A percentile compares a stretch with the other conserved stretches of the same genome.
phyloP scores from a whole-genome alignment of 768 basidiomycete genomes.

The Lenzites betulinus region DNA sequence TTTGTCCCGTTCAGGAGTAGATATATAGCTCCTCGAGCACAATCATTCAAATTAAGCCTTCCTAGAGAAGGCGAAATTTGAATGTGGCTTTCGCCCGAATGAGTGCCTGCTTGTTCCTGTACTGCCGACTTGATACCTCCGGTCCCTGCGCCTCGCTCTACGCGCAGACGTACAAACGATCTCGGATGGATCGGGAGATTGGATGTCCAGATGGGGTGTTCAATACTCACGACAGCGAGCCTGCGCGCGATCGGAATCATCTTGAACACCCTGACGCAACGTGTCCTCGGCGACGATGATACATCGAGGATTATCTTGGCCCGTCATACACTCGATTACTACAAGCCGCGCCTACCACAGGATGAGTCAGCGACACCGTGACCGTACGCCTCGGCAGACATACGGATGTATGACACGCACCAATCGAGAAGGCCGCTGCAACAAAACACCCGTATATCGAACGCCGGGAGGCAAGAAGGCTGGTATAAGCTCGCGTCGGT shows the following conservation, averaged over 20 bases:
- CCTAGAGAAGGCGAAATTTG: slow-evolving; percentile 3
- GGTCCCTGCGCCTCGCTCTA: neutral
- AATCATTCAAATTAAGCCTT: slow-evolving; percentile 18
- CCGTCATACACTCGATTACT: no score
- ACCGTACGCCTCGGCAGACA: neutral
- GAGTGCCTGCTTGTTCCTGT: neutral
- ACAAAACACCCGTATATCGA: neutral
- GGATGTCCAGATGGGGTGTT: slow-evolving; percentile 11
- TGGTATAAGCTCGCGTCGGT: neutral
- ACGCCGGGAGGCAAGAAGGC: neutral
- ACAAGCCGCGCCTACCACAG: no score
- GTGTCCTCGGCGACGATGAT: neutral
- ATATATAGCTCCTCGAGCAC: slow-evolving; percentile 7
- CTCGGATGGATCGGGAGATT: slow-evolving; percentile 19
- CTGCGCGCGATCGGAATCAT: slow-evolving; percentile 1
- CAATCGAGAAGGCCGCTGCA: neutral
- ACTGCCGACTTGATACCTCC: slow-evolving; percentile 13
- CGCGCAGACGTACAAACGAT: neutral
- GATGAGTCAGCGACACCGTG: slow-evolving; percentile 5
- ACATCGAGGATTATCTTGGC: no score
- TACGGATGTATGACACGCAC: slow-evolving; percentile 1
- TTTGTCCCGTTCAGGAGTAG: neutral
- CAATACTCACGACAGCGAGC: neutral
- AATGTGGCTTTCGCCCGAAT: slow-evolving; percentile 4
- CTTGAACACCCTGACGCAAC: neutral